phyloP scores from a whole-genome alignment of 805 yeast genomes.

The Metschnikowia arizonensis region DNA sequence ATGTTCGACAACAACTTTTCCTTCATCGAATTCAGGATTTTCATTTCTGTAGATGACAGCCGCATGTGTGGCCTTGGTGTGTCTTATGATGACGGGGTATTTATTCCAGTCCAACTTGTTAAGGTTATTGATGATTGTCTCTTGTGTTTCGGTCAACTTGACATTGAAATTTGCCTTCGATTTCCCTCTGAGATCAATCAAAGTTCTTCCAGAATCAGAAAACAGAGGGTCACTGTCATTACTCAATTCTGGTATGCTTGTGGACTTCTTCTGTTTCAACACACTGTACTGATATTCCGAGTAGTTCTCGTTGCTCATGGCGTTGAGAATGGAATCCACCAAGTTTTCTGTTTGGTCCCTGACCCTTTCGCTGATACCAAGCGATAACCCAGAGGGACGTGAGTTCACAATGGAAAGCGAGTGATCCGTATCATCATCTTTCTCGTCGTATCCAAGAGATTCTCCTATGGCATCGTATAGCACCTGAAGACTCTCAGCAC shows the following conservation, averaged over 20 bases:
- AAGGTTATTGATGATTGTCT: constrained; percentile 7
- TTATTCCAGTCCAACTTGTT: constrained; percentile 15
- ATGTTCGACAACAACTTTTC: constrained; percentile 62
- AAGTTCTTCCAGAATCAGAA: neutral
- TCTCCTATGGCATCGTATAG: constrained; percentile 22
- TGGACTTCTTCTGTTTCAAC: constrained; percentile 4
- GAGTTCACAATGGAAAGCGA: neutral
- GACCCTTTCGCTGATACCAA: constrained; percentile 6
- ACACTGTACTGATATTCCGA: constrained; percentile 16
- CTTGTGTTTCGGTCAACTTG: constrained; percentile 9
- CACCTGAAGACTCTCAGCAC: constrained; percentile 25
- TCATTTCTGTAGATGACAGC: constrained; percentile 70
- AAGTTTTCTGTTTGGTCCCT: constrained; percentile 61
- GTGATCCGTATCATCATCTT: neutral
- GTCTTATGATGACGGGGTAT: constrained; percentile 39
- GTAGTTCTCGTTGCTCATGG: constrained; percentile 41
- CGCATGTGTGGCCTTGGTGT: constrained; percentile 70
- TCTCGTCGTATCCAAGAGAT: constrained; percentile 5
- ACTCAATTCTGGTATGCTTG: neutral
- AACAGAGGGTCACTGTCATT: neutral
- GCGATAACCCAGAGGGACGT: neutral
- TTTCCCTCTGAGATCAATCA: constrained; percentile 14
- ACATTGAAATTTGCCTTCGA: constrained; percentile 10
- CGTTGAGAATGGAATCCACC: constrained; percentile 60
- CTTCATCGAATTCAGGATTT: constrained; percentile 56